phyloP scores from a whole-genome alignment of 2,329 filamentous ascomycete genomes.

The Zasmidium cellare region DNA sequence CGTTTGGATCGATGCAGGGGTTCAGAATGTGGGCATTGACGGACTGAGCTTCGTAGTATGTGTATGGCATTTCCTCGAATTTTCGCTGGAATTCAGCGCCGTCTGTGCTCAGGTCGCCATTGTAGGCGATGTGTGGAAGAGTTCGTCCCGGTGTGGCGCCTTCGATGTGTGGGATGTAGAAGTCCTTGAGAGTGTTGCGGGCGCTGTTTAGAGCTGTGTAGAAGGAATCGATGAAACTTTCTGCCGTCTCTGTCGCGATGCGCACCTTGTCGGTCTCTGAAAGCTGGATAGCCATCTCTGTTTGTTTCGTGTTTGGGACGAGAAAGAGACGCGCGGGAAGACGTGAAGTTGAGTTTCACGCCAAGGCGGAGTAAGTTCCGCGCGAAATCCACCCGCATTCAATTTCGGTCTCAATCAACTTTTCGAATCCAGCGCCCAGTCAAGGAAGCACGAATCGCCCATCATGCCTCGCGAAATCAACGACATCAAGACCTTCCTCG shows the following conservation, averaged over 20 bases:
- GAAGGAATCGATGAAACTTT: slow-evolving; percentile 70
- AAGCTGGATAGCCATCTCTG: slow-evolving; percentile 25
- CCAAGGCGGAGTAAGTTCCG: slow-evolving; percentile 1
- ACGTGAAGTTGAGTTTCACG: neutral
- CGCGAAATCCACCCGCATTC: slow-evolving; percentile 2
- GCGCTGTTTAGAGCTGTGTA: slow-evolving; percentile 70
- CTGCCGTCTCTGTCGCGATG: slow-evolving; percentile 58
- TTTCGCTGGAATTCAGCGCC: slow-evolving; percentile 67
- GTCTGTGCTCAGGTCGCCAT: slow-evolving; percentile 67
- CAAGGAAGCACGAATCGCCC: slow-evolving; percentile 39
- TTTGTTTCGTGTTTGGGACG: slow-evolving; percentile 4
- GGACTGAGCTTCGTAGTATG: slow-evolving; percentile 71
- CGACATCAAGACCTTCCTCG: slow-evolving; percentile 99
- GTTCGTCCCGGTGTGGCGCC: slow-evolving; percentile 51
- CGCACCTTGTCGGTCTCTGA: slow-evolving; percentile 32
- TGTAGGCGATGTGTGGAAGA: slow-evolving; percentile 71
- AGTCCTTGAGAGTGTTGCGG: slow-evolving; percentile 60
- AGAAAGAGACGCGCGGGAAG: neutral
- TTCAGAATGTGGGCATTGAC: slow-evolving; percentile 80
- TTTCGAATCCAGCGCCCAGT: neutral
- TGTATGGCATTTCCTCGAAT: slow-evolving; percentile 60
- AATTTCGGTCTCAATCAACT: slow-evolving; percentile 5
- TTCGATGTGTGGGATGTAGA: slow-evolving; percentile 64
- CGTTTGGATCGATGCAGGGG: slow-evolving; percentile 40
- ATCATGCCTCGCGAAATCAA: slow-evolving; percentile 98